Evolutionary conservation across 1,284 basidiomycete species (phyloP).

Genomic region (Ceratobasidium theobromae): DNA sequence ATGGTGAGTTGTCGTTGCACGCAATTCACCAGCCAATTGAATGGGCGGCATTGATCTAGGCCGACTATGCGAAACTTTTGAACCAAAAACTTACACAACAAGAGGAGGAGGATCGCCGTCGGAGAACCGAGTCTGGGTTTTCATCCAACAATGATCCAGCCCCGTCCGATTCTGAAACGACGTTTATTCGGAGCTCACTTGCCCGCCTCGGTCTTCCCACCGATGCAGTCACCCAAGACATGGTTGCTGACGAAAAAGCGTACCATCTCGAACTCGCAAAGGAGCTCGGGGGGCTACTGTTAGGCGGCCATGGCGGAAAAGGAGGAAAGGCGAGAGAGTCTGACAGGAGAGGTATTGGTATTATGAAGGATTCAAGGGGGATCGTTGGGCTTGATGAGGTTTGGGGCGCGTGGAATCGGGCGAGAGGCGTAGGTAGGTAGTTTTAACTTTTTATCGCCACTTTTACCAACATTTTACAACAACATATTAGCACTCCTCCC

Average conservation of each 20-base stretch:
- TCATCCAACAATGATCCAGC: conserved; percentile 32
- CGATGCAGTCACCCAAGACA: conserved; percentile 85
- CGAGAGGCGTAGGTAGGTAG: conserved; percentile 82
- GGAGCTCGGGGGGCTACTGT: conserved; percentile 78
- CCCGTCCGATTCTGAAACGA: conserved; percentile 65
- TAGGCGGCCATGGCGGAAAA: conserved; percentile 47
- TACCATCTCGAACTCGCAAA: conserved; percentile 83
- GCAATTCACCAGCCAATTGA: not conserved
- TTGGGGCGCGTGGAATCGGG: conserved; percentile 98
- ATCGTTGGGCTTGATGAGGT: conserved; percentile 91
- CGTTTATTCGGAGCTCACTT: conserved; percentile 84
- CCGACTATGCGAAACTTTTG: conserved; percentile 78
- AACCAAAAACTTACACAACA: conserved; percentile 76
- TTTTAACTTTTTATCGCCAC: conserved; percentile 15
- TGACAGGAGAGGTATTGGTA: conserved; percentile 48
- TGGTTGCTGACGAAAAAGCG: conserved; percentile 78
- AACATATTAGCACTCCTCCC: conserved; percentile 71
- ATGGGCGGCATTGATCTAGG: conserved; percentile 40
- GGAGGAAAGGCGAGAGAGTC: conserved; percentile 42
- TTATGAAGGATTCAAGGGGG: conserved; percentile 66
- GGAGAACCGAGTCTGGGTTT: conserved; percentile 32
- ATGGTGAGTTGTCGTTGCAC: conserved; percentile 60
- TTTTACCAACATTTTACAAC: not conserved
- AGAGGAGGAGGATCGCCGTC: conserved; percentile 42
- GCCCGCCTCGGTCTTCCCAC: conserved; percentile 84